Evolutionary conservation across 1,284 basidiomycete genomes (phyloP), one percentile per base, ranked within the genome.

Genomic region (Ceratobasidium sp.): DNA sequence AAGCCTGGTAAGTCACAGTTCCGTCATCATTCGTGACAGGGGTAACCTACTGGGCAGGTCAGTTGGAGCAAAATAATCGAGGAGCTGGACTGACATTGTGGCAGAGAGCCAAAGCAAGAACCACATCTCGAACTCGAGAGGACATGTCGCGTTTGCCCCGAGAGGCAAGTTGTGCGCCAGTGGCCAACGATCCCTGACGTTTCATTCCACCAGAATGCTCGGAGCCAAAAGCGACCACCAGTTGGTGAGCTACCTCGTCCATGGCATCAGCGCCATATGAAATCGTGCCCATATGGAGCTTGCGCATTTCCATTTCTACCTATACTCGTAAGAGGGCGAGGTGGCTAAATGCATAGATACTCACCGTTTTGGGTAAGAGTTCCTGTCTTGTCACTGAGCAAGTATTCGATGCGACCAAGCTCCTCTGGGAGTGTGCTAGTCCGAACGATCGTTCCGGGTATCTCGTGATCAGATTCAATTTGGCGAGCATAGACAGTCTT

Each of bases 371-470:
- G 93, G 0, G 97, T 99, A 69, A 99, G 81, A 2, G 97, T 99
- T 0, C 97, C 97, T 0, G 97, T 99, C 84, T 99, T 99, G 80
- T 99, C 97, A 75, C 92, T 97, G 39, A 99, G 82, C 39, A 99
- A 83, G 80, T 99, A 99, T 77, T 98, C 96, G 75, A 99, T 96
- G 48, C 97, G 85, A 5, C 97, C 97, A 4, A 99, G 86, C 79
- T 99, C 97, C 79, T 99, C 97, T 0, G 97, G 97, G 2, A 99
- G 84, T 0, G 97, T 99, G 77, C 93, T 95, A 1, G 97, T 99
- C 32, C 97, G 87, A 1, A 99, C 97, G 74, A 99, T 97, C 1
- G 97, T 98, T 59, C 90, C 89, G 0, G 94, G 94, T 76, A 99
- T 99, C 81, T 98, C 95, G 50, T 78, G 79, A 81, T 99, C 97